Conservation (phyloP, 345 rosid genomes). For the Euphorbia lathyris region DNA sequence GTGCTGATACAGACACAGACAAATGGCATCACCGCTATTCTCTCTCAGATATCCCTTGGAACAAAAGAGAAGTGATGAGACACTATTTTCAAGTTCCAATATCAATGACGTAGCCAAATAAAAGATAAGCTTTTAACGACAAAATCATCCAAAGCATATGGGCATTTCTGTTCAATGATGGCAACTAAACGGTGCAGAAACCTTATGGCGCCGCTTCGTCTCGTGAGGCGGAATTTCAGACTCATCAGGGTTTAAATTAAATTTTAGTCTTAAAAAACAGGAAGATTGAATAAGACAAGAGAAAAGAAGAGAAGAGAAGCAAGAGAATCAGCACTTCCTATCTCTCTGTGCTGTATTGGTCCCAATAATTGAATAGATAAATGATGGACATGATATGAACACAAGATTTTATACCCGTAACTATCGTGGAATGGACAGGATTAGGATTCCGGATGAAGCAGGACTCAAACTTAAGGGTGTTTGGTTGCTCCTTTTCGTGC, state of each 20-base stretch:
- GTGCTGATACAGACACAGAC: constrained; percentile 7
- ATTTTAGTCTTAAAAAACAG: neutral
- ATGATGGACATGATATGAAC: neutral
- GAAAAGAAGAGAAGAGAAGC: neutral
- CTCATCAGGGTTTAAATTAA: neutral
- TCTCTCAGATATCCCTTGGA: constrained; percentile 18
- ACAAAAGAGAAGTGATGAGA: constrained; percentile 4
- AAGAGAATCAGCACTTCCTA: neutral
- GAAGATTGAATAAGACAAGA: constrained; percentile 4
- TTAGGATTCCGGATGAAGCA: too few relatives aligned
- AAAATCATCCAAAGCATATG: neutral
- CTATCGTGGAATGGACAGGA: too few relatives aligned
- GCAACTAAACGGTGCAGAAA: constrained; percentile 15
- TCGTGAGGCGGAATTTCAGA: constrained; percentile 10
- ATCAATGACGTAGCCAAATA: constrained; percentile 20
- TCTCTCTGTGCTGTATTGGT: neutral
- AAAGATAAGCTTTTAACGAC: constrained; percentile 8
- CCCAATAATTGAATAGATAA: neutral
- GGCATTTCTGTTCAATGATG: neutral
- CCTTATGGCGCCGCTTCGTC: constrained; percentile 19
- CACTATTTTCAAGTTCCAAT: constrained; percentile 27
- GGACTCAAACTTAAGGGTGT: too few relatives aligned
- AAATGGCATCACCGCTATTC: constrained; percentile 20
- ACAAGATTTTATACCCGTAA: neutral
- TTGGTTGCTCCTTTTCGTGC: too few relatives aligned